Evolutionary conservation across 1,139 yeast species (phyloP).

Genomic region (Barnettozyma hawaiiensis): DNA sequence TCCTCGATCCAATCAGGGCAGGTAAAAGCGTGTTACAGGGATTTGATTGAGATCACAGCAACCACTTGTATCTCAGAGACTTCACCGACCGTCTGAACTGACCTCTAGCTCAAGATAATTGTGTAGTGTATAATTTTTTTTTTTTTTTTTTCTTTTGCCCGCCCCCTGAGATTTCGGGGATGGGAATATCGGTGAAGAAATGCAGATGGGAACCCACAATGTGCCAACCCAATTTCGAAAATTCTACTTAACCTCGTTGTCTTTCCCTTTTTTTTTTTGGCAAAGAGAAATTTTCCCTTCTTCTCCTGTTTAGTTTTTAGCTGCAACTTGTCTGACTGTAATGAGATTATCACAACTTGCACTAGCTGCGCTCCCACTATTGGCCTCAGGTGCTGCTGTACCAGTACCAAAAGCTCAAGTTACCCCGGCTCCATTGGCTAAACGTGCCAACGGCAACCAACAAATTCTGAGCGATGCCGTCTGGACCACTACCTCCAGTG

Average conservation of each 20-base stretch:
- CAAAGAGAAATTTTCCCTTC: background rate
- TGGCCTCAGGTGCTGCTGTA: slow-evolving; percentile 23
- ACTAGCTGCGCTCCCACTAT: slow-evolving; percentile 13
- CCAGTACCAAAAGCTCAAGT: slow-evolving; percentile 21
- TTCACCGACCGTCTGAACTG: background rate
- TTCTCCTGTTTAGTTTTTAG: background rate
- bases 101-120: background rate
- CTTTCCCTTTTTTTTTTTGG: too few species aligned
- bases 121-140: background rate
- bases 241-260: slow-evolving; percentile 3
- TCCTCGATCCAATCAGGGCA: background rate
- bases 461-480: slow-evolving; percentile 27
- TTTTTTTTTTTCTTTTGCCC: too few species aligned
- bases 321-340: background rate
- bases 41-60: background rate
- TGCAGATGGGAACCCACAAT: slow-evolving; percentile 2
- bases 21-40: background rate
- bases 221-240: slow-evolving; percentile 6
- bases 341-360: slow-evolving; percentile 9
- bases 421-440: slow-evolving; percentile 24
- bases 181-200: slow-evolving; percentile 10
- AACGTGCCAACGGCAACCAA: slow-evolving; percentile 24
- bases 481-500: slow-evolving; percentile 34
- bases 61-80: background rate
- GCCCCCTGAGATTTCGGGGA: background rate